A percentile compares a stretch with the other conserved stretches of the same genome.
These are phyloP conservation scores for Podospora comata DNA, from an alignment of 495 filamentous ascomycete genomes.

Conservation along the genomic window DNA sequence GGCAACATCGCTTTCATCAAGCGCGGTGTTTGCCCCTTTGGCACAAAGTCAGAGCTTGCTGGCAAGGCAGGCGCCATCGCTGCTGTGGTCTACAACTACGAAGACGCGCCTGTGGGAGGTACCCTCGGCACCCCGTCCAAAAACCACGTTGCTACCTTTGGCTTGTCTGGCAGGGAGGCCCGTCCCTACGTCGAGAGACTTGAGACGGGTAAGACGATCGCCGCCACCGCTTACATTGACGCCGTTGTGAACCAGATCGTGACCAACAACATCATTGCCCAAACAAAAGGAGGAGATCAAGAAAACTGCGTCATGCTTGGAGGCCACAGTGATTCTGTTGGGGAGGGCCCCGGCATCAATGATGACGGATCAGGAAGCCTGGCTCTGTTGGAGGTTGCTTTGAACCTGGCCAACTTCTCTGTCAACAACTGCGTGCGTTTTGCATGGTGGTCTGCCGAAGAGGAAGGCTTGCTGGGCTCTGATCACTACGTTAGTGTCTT, in stretches of 20 bases:
- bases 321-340: constrained; percentile 54
- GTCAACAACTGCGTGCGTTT: constrained; percentile 58
- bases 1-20: constrained; percentile 56
- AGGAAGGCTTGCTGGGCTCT: constrained; percentile 57
- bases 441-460: constrained; percentile 57
- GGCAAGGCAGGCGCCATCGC: constrained; percentile 58
- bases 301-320: constrained; percentile 58
- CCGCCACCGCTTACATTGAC: constrained; percentile 56
- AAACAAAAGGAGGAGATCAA: constrained; percentile 52
- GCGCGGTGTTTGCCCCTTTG: constrained; percentile 59
- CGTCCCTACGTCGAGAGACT: constrained; percentile 47
- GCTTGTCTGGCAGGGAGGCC: constrained; percentile 51
- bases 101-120: constrained; percentile 45
- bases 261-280: constrained; percentile 54
- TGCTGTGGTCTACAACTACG: constrained; percentile 60
- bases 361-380: constrained; percentile 56
- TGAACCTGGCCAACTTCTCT: constrained; percentile 46
- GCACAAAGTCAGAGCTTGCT: constrained; percentile 55
- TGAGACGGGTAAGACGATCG: constrained; percentile 44
- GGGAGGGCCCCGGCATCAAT: constrained; percentile 49
- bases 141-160: constrained; percentile 57
- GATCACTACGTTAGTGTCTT: constrained; percentile 53
- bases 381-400: constrained; percentile 53
- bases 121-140: constrained; percentile 53
- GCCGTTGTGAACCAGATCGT: constrained; percentile 42